Conservation (phyloP, 1,284 basidiomycete genomes). For the Neolentinus lepideus region DNA sequence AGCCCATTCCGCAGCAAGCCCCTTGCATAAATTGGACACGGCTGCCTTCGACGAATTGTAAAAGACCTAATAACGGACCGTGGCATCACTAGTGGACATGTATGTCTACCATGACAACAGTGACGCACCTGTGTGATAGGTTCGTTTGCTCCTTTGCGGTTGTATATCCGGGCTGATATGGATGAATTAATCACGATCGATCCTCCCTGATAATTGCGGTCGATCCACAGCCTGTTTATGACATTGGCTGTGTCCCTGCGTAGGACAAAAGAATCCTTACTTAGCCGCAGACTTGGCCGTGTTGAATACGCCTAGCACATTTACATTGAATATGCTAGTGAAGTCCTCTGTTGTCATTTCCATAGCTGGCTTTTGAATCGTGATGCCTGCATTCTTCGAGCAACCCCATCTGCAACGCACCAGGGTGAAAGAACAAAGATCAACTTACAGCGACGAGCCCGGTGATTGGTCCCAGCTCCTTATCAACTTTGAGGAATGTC, state of each 20-base stretch:
- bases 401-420: background rate
- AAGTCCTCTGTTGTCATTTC: conserved; percentile 39
- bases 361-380: conserved; percentile 39
- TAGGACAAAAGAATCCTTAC: conserved; percentile 37
- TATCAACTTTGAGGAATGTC: conserved; percentile 29
- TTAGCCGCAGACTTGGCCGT: conserved; percentile 37
- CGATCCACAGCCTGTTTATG: conserved; percentile 17
- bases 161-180: conserved; percentile 44
- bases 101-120: background rate
- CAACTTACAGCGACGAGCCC: conserved; percentile 31
- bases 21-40: conserved; percentile 47
- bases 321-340: conserved; percentile 26
- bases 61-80: conserved; percentile 32
- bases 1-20: conserved; percentile 59
- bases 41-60: conserved; percentile 59
- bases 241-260: background rate
- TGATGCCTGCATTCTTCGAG: conserved; percentile 36
- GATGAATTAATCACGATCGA: conserved; percentile 41
- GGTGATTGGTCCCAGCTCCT: conserved; percentile 28
- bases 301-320: conserved; percentile 37
- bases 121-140: conserved; percentile 29
- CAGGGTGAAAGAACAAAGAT: background rate
- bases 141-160: conserved; percentile 24
- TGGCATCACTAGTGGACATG: background rate
- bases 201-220: conserved; percentile 16